A percentile compares a stretch with the other conserved stretches of the same genome.
phyloP scores from a whole-genome alignment of 768 basidiomycete species.

The Tricholomella constricta region DNA sequence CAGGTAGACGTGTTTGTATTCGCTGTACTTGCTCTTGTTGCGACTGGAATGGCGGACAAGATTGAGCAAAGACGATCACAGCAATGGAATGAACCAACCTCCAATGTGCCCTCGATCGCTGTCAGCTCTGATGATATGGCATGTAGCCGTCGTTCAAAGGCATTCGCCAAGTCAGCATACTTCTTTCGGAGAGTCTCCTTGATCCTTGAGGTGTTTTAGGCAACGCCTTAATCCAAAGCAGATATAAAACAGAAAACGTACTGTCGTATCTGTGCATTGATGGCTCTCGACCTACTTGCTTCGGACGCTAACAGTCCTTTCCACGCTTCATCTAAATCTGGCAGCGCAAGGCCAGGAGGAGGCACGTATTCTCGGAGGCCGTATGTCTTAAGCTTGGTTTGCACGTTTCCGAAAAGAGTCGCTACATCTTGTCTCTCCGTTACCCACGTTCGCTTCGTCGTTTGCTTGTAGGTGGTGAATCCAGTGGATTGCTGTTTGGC shows the following conservation, averaged over 20 bases:
- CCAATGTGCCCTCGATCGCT: slow-evolving; percentile 72
- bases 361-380: slow-evolving; percentile 84
- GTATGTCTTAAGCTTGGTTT: slow-evolving; percentile 93
- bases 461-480: slow-evolving; percentile 82
- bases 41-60: slow-evolving; percentile 42
- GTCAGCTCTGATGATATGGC: slow-evolving; percentile 72
- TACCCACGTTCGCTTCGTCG: slow-evolving; percentile 85
- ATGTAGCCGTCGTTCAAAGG: slow-evolving; percentile 69
- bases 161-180: slow-evolving; percentile 78
- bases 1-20: slow-evolving; percentile 69
- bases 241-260: slow-evolving; percentile 38
- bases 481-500: slow-evolving; percentile 74
- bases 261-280: slow-evolving; percentile 90
- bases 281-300: slow-evolving; percentile 71
- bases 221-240: slow-evolving; percentile 1
- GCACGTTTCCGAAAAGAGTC: slow-evolving; percentile 88
- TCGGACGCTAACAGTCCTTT: slow-evolving; percentile 70
- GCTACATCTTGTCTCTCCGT: slow-evolving; percentile 87
- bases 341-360: slow-evolving; percentile 63
- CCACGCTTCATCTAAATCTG: slow-evolving; percentile 83
- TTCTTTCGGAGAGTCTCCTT: slow-evolving; percentile 77
- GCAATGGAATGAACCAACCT: slow-evolving; percentile 43
- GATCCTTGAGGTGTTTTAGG: slow-evolving; percentile 52
- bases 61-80: not conserved
- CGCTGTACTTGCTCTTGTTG: slow-evolving; percentile 71